Evolutionary conservation across 805 yeast species (phyloP).

Genomic region (Wickerhamiella cacticola): DNA sequence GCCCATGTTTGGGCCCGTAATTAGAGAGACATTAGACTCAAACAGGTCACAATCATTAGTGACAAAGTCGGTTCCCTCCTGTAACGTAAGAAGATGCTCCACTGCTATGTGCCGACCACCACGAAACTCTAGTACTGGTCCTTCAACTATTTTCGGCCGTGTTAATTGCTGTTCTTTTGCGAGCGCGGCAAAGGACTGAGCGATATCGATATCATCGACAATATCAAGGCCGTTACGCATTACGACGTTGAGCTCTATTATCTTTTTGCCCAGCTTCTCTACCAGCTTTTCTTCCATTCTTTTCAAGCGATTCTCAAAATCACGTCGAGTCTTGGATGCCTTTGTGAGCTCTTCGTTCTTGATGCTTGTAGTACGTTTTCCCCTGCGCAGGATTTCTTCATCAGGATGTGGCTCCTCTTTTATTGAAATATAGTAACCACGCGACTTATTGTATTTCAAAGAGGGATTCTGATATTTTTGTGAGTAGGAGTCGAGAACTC

Average conservation of each 20-base stretch:
- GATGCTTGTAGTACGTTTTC: slow-evolving; percentile 1
- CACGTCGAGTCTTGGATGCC: slow-evolving; percentile 40
- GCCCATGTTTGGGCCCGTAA: slow-evolving; percentile 88
- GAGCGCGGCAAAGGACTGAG: slow-evolving; percentile 57
- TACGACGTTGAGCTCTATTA: slow-evolving; percentile 35
- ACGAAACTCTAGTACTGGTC: slow-evolving; percentile 37
- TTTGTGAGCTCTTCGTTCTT: slow-evolving; percentile 18
- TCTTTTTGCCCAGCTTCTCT: slow-evolving; percentile 35
- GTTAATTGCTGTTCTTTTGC: slow-evolving; percentile 55
- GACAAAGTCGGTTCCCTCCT: slow-evolving; percentile 39
- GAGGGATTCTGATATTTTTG: background rate
- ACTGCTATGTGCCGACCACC: slow-evolving; percentile 81
- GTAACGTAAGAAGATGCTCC: slow-evolving; percentile 49
- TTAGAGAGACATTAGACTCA: slow-evolving; percentile 38
- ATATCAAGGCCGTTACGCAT: slow-evolving; percentile 41
- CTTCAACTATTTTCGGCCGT: slow-evolving; percentile 49
- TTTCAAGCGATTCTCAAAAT: slow-evolving; percentile 37
- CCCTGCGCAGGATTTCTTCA: background rate
- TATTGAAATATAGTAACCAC: slow-evolving; percentile 1
- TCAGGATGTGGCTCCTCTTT: background rate
- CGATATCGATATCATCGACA: slow-evolving; percentile 59
- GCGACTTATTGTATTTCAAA: background rate
- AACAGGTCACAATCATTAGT: slow-evolving; percentile 34
- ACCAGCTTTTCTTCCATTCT: slow-evolving; percentile 46
- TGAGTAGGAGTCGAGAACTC: background rate